These are phyloP conservation scores for Coprinopsis cinerea DNA, from an alignment of 768 basidiomycete genomes.

Conservation along the genomic window DNA sequence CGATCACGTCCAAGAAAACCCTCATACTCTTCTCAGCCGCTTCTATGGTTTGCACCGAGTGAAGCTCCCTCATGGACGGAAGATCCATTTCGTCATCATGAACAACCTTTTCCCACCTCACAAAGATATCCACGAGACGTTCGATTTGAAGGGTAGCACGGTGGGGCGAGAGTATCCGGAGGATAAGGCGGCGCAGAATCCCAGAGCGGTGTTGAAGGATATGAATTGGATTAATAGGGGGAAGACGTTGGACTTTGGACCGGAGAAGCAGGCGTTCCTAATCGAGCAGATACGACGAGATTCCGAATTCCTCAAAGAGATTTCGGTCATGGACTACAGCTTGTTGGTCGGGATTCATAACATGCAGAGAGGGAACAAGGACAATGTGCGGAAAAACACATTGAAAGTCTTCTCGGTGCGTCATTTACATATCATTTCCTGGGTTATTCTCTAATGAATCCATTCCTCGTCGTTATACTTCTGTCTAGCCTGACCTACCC, in stretches of 20 bases:
- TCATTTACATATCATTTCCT: constrained; percentile 13
- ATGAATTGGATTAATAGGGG: constrained; percentile 89
- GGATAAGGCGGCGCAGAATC: constrained; percentile 73
- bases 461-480: not conserved
- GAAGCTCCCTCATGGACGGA: constrained; percentile 86
- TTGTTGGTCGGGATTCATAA: constrained; percentile 92
- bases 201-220: constrained; percentile 89
- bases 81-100: constrained; percentile 99
- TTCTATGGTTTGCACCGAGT: constrained; percentile 98
- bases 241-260: constrained; percentile 82
- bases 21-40: constrained; percentile 87
- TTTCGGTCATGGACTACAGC: constrained; percentile 96
- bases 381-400: constrained; percentile 86
- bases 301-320: constrained; percentile 71
- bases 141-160: constrained; percentile 93
- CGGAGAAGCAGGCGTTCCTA: constrained; percentile 88
- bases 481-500: constrained; percentile 61
- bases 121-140: constrained; percentile 96
- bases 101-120: constrained; percentile 99
- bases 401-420: constrained; percentile 88
- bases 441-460: not conserved
- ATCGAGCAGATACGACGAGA: constrained; percentile 90
- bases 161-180: constrained; percentile 86
- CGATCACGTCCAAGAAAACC: constrained; percentile 80
- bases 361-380: constrained; percentile 83